Percentiles rank a stretch among this genome's conserved stretches.
phyloP scores from a whole-genome alignment of 768 basidiomycete genomes.

The Fomitopsis pulvina region DNA sequence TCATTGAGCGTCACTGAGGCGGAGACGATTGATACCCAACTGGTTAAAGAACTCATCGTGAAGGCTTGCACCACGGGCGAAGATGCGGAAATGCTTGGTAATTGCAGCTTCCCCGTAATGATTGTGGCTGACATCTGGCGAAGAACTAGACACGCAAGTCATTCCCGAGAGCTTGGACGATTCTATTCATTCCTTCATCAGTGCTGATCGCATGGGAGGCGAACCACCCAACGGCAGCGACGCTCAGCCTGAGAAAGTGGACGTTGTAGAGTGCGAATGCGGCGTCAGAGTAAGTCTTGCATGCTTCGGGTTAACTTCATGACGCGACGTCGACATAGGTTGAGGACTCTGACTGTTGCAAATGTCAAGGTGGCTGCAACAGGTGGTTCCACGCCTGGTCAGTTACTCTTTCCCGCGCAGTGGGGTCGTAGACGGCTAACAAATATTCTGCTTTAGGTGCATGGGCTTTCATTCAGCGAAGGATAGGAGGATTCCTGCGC shows the following conservation, averaged over 20 bases:
- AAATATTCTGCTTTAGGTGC: constrained; percentile 36
- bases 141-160: constrained; percentile 29
- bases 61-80: constrained; percentile 10
- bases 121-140: neutral
- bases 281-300: constrained; percentile 42
- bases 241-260: constrained; percentile 16
- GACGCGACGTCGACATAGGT: constrained; percentile 29
- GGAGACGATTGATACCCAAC: constrained; percentile 32
- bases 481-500: constrained; percentile 51
- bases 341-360: constrained; percentile 44
- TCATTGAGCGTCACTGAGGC: constrained; percentile 1
- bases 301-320: neutral
- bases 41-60: constrained; percentile 27
- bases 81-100: constrained; percentile 47
- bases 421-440: neutral
- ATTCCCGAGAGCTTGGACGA: constrained; percentile 9
- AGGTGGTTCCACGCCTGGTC: constrained; percentile 78
- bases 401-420: constrained; percentile 13
- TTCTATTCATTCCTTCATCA: constrained; percentile 35
- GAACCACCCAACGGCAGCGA: neutral
- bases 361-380: constrained; percentile 69
- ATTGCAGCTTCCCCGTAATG: neutral
- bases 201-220: constrained; percentile 4
- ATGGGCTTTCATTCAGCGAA: constrained; percentile 59
- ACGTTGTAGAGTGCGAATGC: constrained; percentile 63